Evolutionary conservation across 345 rosid genomes (phyloP).

Genomic region (Conringia planisiliqua): DNA sequence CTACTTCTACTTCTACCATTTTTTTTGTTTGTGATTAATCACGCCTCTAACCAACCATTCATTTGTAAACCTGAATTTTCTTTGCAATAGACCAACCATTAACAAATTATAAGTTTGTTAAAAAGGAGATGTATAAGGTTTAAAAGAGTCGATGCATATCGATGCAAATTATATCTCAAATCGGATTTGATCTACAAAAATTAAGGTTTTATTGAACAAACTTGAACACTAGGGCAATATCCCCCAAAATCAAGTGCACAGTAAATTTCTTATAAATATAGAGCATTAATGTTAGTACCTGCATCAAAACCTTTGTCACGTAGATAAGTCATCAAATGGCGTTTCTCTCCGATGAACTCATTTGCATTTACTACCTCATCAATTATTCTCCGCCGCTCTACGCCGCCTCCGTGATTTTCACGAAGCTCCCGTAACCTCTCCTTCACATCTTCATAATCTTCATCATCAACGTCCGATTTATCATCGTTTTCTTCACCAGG

Average conservation of each 20-base stretch:
- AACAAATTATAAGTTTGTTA: no score
- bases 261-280: not conserved
- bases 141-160: not conserved
- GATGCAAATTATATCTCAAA: not conserved
- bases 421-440: conserved; percentile 36
- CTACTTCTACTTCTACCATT: not conserved
- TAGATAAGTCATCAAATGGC: conserved; percentile 51
- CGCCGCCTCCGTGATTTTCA: not conserved
- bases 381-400: conserved; percentile 35
- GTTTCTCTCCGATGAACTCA: conserved; percentile 35
- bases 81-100: no score
- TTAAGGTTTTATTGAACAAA: not conserved
- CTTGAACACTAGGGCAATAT: not conserved
- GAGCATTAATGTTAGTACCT: conserved; percentile 39
- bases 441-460: conserved; percentile 42
- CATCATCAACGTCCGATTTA: conserved; percentile 11
- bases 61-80: no score
- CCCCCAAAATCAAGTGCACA: not conserved
- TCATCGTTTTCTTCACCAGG: conserved; percentile 10
- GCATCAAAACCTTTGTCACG: conserved; percentile 72
- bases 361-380: conserved; percentile 31
- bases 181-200: not conserved
- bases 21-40: not conserved
- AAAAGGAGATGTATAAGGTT: not conserved
- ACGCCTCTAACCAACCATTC: not conserved